Evolutionary conservation across 2,329 filamentous ascomycete genomes (phyloP).

Genomic region (Ophiostoma novo-ulmi): DNA sequence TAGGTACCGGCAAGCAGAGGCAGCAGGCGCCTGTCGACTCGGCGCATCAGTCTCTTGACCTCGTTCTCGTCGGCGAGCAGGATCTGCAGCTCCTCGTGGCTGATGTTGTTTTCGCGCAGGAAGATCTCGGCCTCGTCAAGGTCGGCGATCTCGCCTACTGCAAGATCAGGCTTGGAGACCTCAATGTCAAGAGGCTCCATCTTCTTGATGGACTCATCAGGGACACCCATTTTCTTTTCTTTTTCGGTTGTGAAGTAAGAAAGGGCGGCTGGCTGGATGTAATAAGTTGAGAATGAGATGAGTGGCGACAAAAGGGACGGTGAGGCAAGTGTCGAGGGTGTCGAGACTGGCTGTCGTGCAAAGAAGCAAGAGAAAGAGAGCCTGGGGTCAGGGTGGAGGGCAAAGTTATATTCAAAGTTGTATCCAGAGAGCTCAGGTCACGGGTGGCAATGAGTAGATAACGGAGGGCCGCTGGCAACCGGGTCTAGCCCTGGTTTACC

Average conservation of each 20-base stretch:
- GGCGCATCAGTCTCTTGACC: slow-evolving; percentile 14
- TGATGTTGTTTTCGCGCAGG: slow-evolving; percentile 17
- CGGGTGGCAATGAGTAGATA: slow-evolving; percentile 10
- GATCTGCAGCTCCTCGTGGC: slow-evolving; percentile 13
- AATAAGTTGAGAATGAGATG: background rate
- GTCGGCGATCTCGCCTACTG: slow-evolving; percentile 7
- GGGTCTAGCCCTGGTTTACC: slow-evolving; percentile 8
- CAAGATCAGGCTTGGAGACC: slow-evolving; percentile 10
- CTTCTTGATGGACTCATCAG: slow-evolving; percentile 9
- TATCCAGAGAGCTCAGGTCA: background rate
- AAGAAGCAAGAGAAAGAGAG: background rate
- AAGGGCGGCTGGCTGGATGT: background rate
- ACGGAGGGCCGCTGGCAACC: slow-evolving; percentile 14
- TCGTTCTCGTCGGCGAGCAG: slow-evolving; percentile 16
- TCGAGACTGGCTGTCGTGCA: slow-evolving; percentile 15
- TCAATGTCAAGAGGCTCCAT: slow-evolving; percentile 9
- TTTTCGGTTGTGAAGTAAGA: background rate
- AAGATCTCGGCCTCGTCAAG: slow-evolving; percentile 16
- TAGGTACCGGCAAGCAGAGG: slow-evolving; percentile 14
- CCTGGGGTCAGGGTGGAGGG: background rate
- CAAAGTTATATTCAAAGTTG: slow-evolving; percentile 7
- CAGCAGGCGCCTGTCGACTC: slow-evolving; percentile 14
- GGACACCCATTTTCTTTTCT: slow-evolving; percentile 3
- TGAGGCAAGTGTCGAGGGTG: slow-evolving; percentile 7
- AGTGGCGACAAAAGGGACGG: background rate